phyloP scores from a whole-genome alignment of 2,329 filamentous ascomycete species.

The Davidsoniella eucalypti region DNA sequence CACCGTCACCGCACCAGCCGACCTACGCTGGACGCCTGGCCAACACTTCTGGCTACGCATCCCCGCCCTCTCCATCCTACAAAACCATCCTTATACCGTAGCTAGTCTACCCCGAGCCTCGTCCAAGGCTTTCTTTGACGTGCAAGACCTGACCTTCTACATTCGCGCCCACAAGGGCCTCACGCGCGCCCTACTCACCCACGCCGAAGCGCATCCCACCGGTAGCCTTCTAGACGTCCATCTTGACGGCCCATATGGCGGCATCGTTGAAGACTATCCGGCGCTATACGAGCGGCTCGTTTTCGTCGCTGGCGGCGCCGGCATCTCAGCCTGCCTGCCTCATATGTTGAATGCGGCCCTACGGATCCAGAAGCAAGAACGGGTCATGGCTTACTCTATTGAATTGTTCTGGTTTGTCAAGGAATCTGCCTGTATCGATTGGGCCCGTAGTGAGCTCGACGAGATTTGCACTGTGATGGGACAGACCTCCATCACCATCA shows the following conservation, averaged over 20 bases:
- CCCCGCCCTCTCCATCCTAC: background rate
- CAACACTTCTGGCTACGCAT: background rate
- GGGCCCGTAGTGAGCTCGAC: no score
- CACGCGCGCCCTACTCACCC: background rate
- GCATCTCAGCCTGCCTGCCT: no score
- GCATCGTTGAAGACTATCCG: background rate
- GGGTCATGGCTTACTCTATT: no score
- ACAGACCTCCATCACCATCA: no score
- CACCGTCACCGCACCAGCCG: background rate
- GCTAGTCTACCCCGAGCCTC: background rate
- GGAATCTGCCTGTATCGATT: no score
- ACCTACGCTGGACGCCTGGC: background rate
- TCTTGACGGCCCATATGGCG: background rate
- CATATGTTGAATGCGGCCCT: no score
- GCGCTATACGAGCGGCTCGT: background rate
- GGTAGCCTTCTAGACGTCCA: background rate
- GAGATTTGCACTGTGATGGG: no score
- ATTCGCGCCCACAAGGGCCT: background rate
- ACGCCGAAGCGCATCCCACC: background rate
- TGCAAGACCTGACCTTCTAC: background rate
- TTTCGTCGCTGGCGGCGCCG: background rate
- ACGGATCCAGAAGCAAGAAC: no score
- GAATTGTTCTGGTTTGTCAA: no score
- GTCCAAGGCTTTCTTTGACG: background rate
- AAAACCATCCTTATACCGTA: background rate